Conservation (phyloP, 2,329 filamentous ascomycete genomes). For the Nemania sp. region DNA sequence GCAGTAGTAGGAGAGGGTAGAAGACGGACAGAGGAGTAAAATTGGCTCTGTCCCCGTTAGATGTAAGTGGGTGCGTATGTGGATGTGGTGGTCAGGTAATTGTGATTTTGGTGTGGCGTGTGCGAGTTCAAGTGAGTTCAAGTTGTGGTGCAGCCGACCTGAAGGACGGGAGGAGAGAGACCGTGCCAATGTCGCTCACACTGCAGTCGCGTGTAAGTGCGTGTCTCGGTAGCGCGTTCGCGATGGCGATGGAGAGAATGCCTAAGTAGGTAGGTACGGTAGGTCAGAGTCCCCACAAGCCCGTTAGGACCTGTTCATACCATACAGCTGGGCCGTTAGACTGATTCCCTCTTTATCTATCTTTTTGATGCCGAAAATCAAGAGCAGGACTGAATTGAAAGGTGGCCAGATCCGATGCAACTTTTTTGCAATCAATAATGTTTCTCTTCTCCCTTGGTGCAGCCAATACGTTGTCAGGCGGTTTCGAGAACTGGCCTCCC, state of each 20-base stretch:
- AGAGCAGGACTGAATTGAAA: background rate
- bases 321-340: too few species aligned
- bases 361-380: background rate
- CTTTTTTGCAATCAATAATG: too few species aligned
- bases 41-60: slow-evolving; percentile 28
- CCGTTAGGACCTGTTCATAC: background rate
- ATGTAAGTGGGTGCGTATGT: too few species aligned
- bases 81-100: background rate
- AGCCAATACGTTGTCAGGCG: slow-evolving; percentile 3
- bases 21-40: slow-evolving; percentile 12
- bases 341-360: too few species aligned
- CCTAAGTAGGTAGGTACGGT: background rate
- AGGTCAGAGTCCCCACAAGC: slow-evolving; percentile 15
- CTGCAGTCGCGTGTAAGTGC: slow-evolving; percentile 28
- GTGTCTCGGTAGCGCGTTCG: slow-evolving; percentile 22
- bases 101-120: background rate
- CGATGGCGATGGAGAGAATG: slow-evolving; percentile 16
- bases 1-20: background rate
- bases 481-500: slow-evolving; percentile 20
- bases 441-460: background rate
- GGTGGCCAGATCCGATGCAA: too few species aligned
- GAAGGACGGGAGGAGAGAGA: background rate
- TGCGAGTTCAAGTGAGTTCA: too few species aligned
- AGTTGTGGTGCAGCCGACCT: too few species aligned
- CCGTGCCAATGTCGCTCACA: slow-evolving; percentile 25